Conservation (phyloP, 2,329 filamentous ascomycete genomes). For the Xylariaceae sp. region DNA sequence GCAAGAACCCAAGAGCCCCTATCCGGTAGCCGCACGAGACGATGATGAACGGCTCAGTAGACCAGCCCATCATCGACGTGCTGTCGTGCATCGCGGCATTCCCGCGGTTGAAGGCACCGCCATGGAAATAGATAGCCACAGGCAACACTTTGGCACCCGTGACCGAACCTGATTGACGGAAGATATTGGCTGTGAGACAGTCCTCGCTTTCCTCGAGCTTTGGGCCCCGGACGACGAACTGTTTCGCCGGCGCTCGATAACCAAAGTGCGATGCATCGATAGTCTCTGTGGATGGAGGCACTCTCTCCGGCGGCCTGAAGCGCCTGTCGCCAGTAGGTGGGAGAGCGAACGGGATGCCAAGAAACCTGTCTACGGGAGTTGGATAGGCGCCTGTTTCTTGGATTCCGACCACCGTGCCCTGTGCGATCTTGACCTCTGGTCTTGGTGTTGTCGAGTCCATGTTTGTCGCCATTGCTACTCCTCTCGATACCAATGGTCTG, state of each 20-base stretch:
- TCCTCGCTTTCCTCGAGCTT: slow-evolving; percentile 19
- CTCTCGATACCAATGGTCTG: too few species aligned
- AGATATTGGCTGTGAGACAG: slow-evolving; percentile 23
- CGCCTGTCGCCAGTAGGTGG: slow-evolving; percentile 42
- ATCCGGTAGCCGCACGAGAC: slow-evolving; percentile 50
- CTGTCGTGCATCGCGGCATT: slow-evolving; percentile 40
- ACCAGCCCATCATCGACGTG: slow-evolving; percentile 46
- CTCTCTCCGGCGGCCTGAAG: slow-evolving; percentile 34
- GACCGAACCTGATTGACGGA: slow-evolving; percentile 12
- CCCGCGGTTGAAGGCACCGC: slow-evolving; percentile 41
- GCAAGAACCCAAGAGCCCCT: slow-evolving; percentile 58
- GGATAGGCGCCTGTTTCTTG: slow-evolving; percentile 12
- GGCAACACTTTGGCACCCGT: slow-evolving; percentile 19
- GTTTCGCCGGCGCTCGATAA: slow-evolving; percentile 16
- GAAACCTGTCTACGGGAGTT: slow-evolving; percentile 35
- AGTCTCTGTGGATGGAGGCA: slow-evolving; percentile 21
- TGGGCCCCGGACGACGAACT: slow-evolving; percentile 14
- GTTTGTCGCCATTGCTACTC: background rate
- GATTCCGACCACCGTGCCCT: slow-evolving; percentile 22
- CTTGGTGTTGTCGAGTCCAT: background rate
- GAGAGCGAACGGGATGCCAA: slow-evolving; percentile 45
- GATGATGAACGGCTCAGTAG: slow-evolving; percentile 39
- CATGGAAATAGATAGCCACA: slow-evolving; percentile 40
- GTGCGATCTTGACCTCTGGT: slow-evolving; percentile 7
- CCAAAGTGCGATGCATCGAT: slow-evolving; percentile 22